A percentile compares a stretch with the other conserved stretches of the same genome.
Conservation (phyloP, 805 yeast genomes). For the Nakazawaea molendinolei region DNA sequence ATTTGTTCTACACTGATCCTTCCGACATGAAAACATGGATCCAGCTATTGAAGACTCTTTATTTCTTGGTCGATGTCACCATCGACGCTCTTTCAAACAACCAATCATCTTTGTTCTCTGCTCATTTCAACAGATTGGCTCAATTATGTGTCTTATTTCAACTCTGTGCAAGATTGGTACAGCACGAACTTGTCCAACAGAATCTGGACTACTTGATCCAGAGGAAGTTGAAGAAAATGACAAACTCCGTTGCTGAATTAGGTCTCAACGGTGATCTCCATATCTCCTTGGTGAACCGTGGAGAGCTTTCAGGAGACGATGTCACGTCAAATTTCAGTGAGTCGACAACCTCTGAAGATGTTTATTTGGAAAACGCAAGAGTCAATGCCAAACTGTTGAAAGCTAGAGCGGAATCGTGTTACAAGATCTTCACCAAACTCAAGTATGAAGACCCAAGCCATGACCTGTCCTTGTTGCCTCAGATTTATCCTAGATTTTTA, state of each 20-base stretch:
- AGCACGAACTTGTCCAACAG: constrained; percentile 41
- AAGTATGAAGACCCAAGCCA: constrained; percentile 13
- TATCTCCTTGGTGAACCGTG: constrained; percentile 24
- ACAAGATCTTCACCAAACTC: constrained; percentile 14
- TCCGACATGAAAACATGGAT: constrained; percentile 59
- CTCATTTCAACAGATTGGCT: constrained; percentile 47
- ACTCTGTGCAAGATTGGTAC: constrained; percentile 46
- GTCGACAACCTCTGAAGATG: not conserved
- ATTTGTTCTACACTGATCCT: constrained; percentile 51
- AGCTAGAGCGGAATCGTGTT: constrained; percentile 14
- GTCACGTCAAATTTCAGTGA: constrained; percentile 1
- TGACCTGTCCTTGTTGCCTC: constrained; percentile 38
- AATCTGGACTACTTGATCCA: constrained; percentile 41
- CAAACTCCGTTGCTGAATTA: constrained; percentile 52
- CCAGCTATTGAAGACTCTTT: constrained; percentile 40
- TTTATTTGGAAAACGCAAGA: constrained; percentile 18
- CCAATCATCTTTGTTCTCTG: constrained; percentile 44
- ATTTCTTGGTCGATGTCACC: constrained; percentile 40
- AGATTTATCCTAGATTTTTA: constrained; percentile 63
- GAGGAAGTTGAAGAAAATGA: constrained; percentile 43
- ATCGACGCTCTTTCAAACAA: constrained; percentile 44
- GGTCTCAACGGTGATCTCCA: constrained; percentile 62
- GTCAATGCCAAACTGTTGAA: constrained; percentile 18
- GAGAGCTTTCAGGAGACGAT: constrained; percentile 2
- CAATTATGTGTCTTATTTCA: constrained; percentile 47